Percentiles rank a stretch among this genome's conserved stretches.
Evolutionary conservation across 1,284 basidiomycete species (phyloP).

Genomic region (Leccinum griseonigrum): DNA sequence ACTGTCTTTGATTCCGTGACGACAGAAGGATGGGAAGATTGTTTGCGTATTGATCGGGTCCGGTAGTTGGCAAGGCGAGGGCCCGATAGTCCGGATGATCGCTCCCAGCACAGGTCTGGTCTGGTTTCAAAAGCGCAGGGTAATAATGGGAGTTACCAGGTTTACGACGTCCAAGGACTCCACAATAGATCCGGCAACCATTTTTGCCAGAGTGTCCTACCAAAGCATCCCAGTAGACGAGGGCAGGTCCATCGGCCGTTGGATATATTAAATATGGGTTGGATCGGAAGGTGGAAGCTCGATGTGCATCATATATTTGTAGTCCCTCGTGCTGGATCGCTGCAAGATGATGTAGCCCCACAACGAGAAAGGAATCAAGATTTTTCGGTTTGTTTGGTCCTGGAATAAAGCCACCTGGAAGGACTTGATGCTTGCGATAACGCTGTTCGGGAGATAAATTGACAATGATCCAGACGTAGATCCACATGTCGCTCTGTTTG

Average conservation of each 20-base stretch:
- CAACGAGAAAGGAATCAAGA: constrained; percentile 1
- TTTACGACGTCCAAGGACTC: not conserved
- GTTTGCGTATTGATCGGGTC: not conserved
- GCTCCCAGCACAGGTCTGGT: not conserved
- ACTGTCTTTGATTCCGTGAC: not conserved
- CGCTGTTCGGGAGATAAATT: not conserved
- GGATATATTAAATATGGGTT: not conserved
- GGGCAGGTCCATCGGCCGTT: not conserved
- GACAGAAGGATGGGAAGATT: not conserved
- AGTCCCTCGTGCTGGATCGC: not conserved
- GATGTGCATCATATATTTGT: not conserved
- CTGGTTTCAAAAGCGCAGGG: not conserved
- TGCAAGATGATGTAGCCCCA: not conserved
- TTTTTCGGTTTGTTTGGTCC: not conserved
- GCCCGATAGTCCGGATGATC: not conserved
- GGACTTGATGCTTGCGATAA: not conserved
- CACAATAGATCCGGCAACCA: not conserved
- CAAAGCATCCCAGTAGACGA: not conserved
- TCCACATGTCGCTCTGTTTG: not conserved
- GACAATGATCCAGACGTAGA: not conserved
- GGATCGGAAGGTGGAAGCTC: not conserved
- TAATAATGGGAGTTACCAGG: constrained; percentile 1
- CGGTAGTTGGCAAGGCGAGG: not conserved
- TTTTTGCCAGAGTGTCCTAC: not conserved
- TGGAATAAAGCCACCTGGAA: not conserved